These are phyloP conservation scores for Croton laevigatus DNA, from an alignment of 441 rosid genomes.

Conservation along the genomic window DNA sequence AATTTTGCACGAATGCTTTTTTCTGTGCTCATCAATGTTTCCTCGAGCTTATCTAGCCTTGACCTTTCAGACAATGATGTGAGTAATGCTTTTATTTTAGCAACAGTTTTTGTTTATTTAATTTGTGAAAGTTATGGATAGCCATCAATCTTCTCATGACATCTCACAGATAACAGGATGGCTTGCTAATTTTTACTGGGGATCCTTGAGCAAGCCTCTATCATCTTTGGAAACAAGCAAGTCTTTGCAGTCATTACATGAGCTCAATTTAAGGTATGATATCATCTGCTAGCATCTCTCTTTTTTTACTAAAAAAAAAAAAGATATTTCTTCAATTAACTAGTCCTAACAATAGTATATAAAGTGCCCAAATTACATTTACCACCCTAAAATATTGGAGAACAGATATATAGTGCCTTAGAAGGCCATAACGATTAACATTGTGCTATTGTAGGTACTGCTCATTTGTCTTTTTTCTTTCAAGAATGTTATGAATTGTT, in stretches of 20 bases:
- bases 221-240: constrained; percentile 32
- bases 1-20: constrained; percentile 47
- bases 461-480: not conserved
- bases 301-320: not conserved
- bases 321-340: not conserved
- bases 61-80: constrained; percentile 88
- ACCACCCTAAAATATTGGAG: constrained; percentile 3
- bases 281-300: constrained; percentile 2
- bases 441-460: constrained; percentile 1
- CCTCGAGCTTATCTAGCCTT: constrained; percentile 50
- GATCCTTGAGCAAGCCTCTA: constrained; percentile 31
- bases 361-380: not conserved
- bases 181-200: constrained; percentile 60
- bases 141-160: constrained; percentile 5
- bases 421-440: constrained; percentile 9
- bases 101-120: too few species aligned
- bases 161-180: constrained; percentile 69
- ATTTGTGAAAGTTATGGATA: constrained; percentile 6
- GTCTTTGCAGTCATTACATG: constrained; percentile 54
- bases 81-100: constrained; percentile 29
- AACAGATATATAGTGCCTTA: constrained; percentile 3
- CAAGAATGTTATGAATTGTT: constrained; percentile 11
- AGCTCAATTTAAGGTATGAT: constrained; percentile 68
- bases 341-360: constrained; percentile 4
- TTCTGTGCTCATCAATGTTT: constrained; percentile 53